Evolutionary conservation across 257 asterid genomes (phyloP).

Genomic region (Solanum tarapatanum): DNA sequence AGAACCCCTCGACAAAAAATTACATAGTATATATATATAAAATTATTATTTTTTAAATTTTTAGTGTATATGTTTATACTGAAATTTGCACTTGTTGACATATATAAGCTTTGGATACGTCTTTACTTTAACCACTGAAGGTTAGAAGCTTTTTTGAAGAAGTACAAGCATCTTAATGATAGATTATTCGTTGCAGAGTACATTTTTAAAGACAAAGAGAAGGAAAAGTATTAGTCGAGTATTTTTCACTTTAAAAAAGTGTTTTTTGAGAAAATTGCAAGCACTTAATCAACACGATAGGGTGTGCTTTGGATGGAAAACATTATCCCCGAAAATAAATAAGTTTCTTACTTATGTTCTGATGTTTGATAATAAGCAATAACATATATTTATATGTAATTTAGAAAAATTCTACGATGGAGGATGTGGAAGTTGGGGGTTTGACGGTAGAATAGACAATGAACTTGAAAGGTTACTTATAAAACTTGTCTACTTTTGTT

Average conservation of each 20-base stretch:
- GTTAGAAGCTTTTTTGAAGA: neutral
- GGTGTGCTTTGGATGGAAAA: neutral
- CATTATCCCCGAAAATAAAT: too few relatives aligned
- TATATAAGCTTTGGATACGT: neutral
- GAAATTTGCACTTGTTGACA: neutral
- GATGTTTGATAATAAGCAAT: neutral
- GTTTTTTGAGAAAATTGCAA: neutral
- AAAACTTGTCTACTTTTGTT: neutral
- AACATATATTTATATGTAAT: neutral
- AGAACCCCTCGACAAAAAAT: neutral
- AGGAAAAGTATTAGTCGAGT: neutral
- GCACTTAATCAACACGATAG: neutral
- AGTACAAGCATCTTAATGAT: neutral
- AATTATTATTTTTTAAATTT: neutral
- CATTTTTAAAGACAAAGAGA: neutral
- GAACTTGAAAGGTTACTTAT: neutral
- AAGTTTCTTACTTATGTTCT: neutral
- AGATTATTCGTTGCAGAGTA: neutral
- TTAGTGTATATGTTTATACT: neutral
- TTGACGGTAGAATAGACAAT: neutral
- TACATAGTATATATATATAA: too few relatives aligned
- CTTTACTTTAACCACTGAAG: neutral
- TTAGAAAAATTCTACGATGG: neutral
- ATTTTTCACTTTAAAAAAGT: neutral
- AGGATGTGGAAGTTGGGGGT: neutral